Evolutionary conservation across 192 early-diverging fungal genomes (phyloP).

Genomic region (Jimgerdemannia lactiflua): DNA sequence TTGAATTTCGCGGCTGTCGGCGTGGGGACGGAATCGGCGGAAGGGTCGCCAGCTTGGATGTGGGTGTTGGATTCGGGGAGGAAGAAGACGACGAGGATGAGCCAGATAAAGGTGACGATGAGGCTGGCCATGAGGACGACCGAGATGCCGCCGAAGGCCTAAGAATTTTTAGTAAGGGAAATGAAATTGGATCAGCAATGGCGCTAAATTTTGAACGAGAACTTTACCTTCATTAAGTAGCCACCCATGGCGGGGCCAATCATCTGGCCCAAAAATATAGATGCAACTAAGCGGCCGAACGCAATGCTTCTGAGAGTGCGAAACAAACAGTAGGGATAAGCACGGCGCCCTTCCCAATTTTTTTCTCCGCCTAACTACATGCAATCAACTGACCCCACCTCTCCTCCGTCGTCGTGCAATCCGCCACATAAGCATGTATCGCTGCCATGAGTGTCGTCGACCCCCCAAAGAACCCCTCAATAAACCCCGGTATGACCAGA

Average conservation of each 20-base stretch:
- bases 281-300: background rate
- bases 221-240: background rate
- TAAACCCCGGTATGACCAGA: background rate
- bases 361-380: no score
- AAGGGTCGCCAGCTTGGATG: background rate
- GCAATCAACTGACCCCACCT: background rate
- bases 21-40: background rate
- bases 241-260: conserved; percentile 4
- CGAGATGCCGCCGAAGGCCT: background rate
- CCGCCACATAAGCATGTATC: background rate
- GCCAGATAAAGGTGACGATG: background rate
- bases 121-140: background rate
- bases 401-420: background rate
- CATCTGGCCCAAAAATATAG: conserved; percentile 1
- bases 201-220: no score
- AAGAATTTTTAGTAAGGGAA: background rate
- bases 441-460: background rate
- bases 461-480: background rate
- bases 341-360: background rate
- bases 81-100: background rate
- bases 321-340: background rate
- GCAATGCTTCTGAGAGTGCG: background rate
- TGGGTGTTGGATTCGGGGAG: background rate
- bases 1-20: background rate
- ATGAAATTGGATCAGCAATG: no score